phyloP scores from a whole-genome alignment of 768 basidiomycete species.

The Ephemerocybe angulata region DNA sequence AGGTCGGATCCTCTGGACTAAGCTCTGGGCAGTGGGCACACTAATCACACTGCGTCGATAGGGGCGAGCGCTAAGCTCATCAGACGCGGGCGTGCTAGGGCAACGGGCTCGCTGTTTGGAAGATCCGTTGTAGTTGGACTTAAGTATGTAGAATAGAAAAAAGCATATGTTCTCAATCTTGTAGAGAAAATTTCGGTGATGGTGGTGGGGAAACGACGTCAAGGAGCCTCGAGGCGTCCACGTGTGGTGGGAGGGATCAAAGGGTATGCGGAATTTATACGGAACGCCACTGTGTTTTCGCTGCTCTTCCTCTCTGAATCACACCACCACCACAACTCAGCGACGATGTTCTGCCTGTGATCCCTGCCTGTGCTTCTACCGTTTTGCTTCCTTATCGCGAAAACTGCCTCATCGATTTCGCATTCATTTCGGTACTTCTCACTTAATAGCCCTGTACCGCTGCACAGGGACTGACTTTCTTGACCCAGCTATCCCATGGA shows the following conservation, averaged over 20 bases:
- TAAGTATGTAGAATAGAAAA: too few species aligned
- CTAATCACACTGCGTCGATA: too few species aligned
- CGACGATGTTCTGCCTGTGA: background rate
- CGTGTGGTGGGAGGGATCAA: background rate
- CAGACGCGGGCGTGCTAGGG: too few species aligned
- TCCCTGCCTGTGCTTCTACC: too few species aligned
- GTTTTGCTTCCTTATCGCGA: slow-evolving; percentile 1
- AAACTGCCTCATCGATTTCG: background rate
- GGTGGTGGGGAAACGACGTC: background rate
- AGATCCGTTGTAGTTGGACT: too few species aligned
- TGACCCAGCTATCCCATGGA: background rate
- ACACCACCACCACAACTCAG: background rate
- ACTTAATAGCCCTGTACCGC: background rate
- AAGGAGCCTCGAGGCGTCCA: slow-evolving; percentile 2
- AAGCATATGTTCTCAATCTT: too few species aligned
- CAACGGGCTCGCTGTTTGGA: too few species aligned
- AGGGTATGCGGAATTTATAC: background rate
- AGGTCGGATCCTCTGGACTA: too few species aligned
- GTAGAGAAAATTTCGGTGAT: background rate
- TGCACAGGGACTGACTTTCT: background rate
- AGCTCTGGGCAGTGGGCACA: too few species aligned
- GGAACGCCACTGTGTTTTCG: background rate
- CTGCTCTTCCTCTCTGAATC: background rate
- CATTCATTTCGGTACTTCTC: slow-evolving; percentile 1
- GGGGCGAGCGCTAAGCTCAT: too few species aligned